A percentile compares a stretch with the other conserved stretches of the same genome.
Evolutionary conservation across 148 eudicot species (phyloP).

Genomic region (Spergularia bocconei): DNA sequence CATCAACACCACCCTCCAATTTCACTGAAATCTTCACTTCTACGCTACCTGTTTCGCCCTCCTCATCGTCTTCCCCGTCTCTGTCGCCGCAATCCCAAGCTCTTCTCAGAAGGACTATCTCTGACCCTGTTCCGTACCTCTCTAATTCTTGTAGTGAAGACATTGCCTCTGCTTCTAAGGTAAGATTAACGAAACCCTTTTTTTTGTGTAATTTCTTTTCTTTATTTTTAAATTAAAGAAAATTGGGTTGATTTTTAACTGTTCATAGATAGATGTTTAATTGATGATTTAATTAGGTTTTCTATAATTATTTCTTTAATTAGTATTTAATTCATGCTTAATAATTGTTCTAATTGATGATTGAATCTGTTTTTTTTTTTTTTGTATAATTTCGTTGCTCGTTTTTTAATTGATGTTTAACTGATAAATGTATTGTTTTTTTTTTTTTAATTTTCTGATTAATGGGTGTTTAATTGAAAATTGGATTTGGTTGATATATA

Average conservation of each 20-base stretch:
- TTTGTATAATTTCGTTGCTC: too few species aligned
- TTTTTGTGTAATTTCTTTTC: not conserved
- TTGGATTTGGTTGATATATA: not conserved
- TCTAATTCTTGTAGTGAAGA: not conserved
- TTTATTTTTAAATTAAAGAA: not conserved
- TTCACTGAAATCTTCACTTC: too few species aligned
- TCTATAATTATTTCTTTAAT: not conserved
- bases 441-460: not conserved
- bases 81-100: too few species aligned
- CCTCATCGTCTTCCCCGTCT: too few species aligned
- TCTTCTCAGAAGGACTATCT: too few species aligned
- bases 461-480: too few species aligned
- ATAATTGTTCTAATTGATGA: too few species aligned
- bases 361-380: not conserved
- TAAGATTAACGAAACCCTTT: not conserved
- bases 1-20: too few species aligned
- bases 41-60: too few species aligned
- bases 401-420: not conserved
- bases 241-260: not conserved
- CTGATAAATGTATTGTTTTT: not conserved
- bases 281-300: not conserved
- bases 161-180: constrained; percentile 10
- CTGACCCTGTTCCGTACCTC: too few species aligned
- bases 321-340: too few species aligned
- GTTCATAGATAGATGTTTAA: not conserved